Percentiles rank a stretch among this genome's conserved stretches.
These are phyloP conservation scores for Phytophthora hybrid DNA, from an alignment of 352 stramenopile species.

Conservation along the genomic window DNA sequence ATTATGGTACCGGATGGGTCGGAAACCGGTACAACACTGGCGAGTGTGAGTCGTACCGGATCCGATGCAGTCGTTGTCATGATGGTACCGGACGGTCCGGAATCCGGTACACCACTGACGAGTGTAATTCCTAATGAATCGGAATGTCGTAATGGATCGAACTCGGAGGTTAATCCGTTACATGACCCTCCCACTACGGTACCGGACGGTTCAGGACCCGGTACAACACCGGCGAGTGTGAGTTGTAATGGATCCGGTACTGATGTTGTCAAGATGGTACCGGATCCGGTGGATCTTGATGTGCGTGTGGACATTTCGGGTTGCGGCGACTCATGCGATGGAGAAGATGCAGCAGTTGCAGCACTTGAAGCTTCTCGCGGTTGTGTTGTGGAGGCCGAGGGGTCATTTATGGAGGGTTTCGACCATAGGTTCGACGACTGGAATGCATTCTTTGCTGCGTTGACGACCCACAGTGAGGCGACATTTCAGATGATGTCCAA, in stretches of 20 bases:
- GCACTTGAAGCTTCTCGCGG: constrained; percentile 3
- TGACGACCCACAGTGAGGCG: not conserved
- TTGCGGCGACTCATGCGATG: not conserved
- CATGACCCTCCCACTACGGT: not conserved
- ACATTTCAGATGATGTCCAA: constrained; percentile 3
- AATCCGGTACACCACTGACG: not conserved
- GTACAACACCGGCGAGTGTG: not conserved
- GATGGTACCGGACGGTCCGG: not conserved
- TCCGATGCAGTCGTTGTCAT: not conserved
- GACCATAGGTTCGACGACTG: not conserved
- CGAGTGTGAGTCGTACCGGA: not conserved
- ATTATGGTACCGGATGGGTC: not conserved
- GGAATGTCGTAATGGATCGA: too few relatives aligned
- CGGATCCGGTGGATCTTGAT: constrained; percentile 1
- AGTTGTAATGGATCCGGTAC: not conserved
- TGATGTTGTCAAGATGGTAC: not conserved
- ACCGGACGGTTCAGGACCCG: not conserved
- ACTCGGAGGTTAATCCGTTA: too few relatives aligned
- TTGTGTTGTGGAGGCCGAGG: not conserved
- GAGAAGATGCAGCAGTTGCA: constrained; percentile 10
- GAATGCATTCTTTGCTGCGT: constrained; percentile 5
- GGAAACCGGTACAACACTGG: not conserved
- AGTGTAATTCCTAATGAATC: not conserved
- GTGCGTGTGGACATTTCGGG: not conserved
- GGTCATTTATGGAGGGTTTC: constrained; percentile 7